Conservation (phyloP, 2,329 filamentous ascomycete species). For the Calonectria multiphialidica region DNA sequence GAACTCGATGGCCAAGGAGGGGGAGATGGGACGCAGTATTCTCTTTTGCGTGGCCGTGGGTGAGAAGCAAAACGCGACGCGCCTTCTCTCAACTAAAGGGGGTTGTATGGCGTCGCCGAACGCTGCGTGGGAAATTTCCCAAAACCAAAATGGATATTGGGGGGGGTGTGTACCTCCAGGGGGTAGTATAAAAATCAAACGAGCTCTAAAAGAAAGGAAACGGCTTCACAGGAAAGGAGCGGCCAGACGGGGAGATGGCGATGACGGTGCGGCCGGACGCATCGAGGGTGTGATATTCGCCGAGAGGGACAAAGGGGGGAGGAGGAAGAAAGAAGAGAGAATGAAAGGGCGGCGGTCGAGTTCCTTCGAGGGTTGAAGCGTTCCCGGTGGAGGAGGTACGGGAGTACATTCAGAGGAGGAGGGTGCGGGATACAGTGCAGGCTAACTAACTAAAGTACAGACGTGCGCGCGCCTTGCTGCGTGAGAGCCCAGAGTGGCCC, state of each 20-base stretch:
- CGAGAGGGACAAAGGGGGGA: constrained; percentile 23
- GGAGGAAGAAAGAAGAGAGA: constrained; percentile 7
- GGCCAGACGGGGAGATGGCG: constrained; percentile 37
- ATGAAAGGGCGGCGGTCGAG: constrained; percentile 19
- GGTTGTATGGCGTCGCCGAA: constrained; percentile 35
- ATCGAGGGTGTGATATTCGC: constrained; percentile 43
- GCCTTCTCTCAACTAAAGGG: constrained; percentile 46
- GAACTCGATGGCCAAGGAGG: constrained; percentile 38
- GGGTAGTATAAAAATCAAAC: constrained; percentile 25
- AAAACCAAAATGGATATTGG: constrained; percentile 28
- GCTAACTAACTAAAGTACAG: neutral
- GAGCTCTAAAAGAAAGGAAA: constrained; percentile 38
- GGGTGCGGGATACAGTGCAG: neutral
- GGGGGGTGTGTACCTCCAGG: constrained; percentile 38
- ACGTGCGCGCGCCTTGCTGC: neutral
- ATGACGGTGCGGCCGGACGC: constrained; percentile 46
- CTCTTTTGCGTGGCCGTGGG: constrained; percentile 30
- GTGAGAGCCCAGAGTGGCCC: constrained; percentile 5
- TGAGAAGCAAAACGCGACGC: constrained; percentile 48
- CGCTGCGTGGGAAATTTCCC: constrained; percentile 40
- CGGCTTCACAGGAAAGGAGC: constrained; percentile 45
- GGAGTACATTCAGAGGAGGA: neutral
- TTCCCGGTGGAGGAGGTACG: constrained; percentile 16
- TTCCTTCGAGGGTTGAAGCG: constrained; percentile 15
- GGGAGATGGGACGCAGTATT: constrained; percentile 26